Percentiles rank a stretch among this genome's conserved stretches.
phyloP scores from a whole-genome alignment of 1,284 basidiomycete genomes.

The Tremellales sp. region DNA sequence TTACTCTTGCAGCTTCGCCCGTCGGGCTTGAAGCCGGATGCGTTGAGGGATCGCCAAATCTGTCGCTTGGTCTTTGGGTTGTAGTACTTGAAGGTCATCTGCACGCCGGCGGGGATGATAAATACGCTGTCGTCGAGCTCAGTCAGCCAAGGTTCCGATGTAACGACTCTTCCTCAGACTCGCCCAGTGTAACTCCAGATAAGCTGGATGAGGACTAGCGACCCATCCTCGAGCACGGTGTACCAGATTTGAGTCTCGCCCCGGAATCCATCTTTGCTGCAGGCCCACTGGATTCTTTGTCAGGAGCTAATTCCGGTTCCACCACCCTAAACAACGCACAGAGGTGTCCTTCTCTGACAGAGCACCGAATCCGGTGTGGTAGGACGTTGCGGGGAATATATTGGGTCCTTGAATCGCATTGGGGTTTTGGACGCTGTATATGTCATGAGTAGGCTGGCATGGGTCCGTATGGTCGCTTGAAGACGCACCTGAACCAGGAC shows the following conservation, averaged over 20 bases:
- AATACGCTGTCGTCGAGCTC: conserved; percentile 45
- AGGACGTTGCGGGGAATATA: conserved; percentile 69
- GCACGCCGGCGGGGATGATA: conserved; percentile 68
- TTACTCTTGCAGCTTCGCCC: conserved; percentile 87
- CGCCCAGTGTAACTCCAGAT: conserved; percentile 95
- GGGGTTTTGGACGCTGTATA: conserved; percentile 8
- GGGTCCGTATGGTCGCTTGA: too few species aligned
- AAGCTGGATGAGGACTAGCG: conserved; percentile 79
- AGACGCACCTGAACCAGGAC: conserved; percentile 38
- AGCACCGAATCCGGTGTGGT: conserved; percentile 34
- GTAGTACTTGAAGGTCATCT: conserved; percentile 90
- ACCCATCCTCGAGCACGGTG: conserved; percentile 75
- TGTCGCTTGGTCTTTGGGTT: conserved; percentile 73
- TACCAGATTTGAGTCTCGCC: conserved; percentile 95
- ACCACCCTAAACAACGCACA: conserved; percentile 20
- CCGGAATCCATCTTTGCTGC: conserved; percentile 70
- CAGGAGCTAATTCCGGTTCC: neutral
- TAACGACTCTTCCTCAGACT: too few species aligned
- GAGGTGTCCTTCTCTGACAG: conserved; percentile 43
- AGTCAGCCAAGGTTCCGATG: conserved; percentile 58
- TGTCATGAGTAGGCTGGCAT: neutral
- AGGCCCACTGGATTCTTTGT: conserved; percentile 59
- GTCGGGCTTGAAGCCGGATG: conserved; percentile 74
- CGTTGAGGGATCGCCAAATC: conserved; percentile 87
- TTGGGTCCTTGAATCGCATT: conserved; percentile 55